Base-by-base conservation (phyloP, 176 grass and related monocot genomes). In the Tillandsia fasciculata region DNA sequence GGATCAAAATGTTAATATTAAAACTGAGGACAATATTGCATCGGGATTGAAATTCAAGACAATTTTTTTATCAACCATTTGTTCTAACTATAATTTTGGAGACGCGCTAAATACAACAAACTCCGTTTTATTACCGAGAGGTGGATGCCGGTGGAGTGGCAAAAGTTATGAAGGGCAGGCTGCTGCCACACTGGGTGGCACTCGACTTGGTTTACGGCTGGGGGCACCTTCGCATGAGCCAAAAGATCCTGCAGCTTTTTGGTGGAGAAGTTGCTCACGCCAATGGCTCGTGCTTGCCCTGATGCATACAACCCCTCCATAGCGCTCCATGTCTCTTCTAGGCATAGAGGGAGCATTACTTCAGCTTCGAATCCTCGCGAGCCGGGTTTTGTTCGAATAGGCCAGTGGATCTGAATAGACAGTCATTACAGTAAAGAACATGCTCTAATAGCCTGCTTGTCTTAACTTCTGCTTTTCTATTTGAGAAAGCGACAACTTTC, bases 231-330 rank as follows among this genome's bases (percentile, higher is more conserved):
- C 24, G 87, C 83, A 51, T 72, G 65, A 10, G 73, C 63, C 4
- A 90, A 48, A 10, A 90, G 77, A 42, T 86, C 78, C 53, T 74
- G 64, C 54, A 90, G 51, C 72, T 90, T 90, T 69, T 83, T 83
- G 58, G 64, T 72, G 6, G 87, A 90, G 77, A 90, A 90, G 72
- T 90, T 90, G 77, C 87, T 85, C 22, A 90, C 83, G 11, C 87
- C 87, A 48, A 90, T 83, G 52, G 83, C 83, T 49, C 87, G 72
- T 8, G 87, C 80, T 65, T 86, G 73, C 28, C 87, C 87, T 48
- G 83, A 82, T 51, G 69, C 73, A 72, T 78, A 75, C 59, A 90
- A 78, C 26, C 22, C 18, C 65, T 90, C 87, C 87, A 90, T 90
- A 42, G 83, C 84, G 8, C 58, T 76, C 88, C 84, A 91, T 9